Base-by-base conservation (phyloP, 108 stramenopile genomes). In the Aurantiochytrium sp. region DNA sequence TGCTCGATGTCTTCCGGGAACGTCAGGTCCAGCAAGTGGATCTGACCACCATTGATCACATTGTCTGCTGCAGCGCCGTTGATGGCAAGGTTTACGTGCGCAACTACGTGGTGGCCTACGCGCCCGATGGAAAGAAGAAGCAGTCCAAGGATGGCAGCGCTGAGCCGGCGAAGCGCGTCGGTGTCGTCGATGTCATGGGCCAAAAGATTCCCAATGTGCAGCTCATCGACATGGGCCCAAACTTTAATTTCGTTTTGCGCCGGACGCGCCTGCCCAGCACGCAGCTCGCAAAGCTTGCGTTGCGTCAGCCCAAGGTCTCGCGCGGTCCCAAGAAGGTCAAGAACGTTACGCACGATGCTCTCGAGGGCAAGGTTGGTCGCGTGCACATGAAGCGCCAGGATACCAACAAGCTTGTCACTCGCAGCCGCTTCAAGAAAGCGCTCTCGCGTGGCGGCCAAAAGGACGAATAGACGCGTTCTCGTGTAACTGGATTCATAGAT, bases 311-410 rank as follows among this genome's bases (percentile, higher is more conserved):
- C 49, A 29, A 60, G 58, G 59, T 88, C 72, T 94, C 93, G 90
- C 92, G 94, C 93, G 94, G 94, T 92, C 96, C 95, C 91, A 93
- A 89, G 89, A 99, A 99, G 96, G 96, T 96, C 72, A 96, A 97
- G 89, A 95, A 97, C 72, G 59, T 94, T 14, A 87, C 92, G 10
- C 96, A 96, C 44, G 97, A 98, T 89, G 88, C 96, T 44, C 95
- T 99, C 89, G 98, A 98, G 58, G 99, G 99, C 90, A 97, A 95
- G 58, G 90, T 98, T 89, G 99, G 98, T 51, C 94, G 98, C 45
- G 90, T 99, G 72, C 98, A 99, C 92, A 88, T 99, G 72, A 96
- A 97, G 72, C 96, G 93, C 88, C 99, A 99, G 93, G 94, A 99
- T 91, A 93, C 98, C 57, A 96, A 95, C 58, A 94, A 92, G 51